Base-by-base conservation (phyloP, 2,329 filamentous ascomycete species). In the Trichoderma sp. region DNA sequence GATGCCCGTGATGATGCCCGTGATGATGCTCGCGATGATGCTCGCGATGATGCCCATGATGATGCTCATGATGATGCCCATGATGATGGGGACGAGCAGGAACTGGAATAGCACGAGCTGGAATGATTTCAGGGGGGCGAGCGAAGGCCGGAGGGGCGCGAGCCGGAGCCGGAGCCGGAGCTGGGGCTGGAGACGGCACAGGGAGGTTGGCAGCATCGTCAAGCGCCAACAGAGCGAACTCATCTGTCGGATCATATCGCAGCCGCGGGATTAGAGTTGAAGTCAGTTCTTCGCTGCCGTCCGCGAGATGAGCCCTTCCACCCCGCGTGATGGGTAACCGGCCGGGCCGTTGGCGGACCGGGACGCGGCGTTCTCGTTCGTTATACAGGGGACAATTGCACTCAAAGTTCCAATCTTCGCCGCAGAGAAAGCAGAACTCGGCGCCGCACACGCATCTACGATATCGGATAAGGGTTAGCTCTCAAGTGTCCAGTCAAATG, bases 231-330 rank as follows among this genome's bases (percentile, higher is more conserved):
- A 64, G 24, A 4, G 24, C 45, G 14, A 44, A 19, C 12, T 57
- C 62, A 21, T 57, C 54, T n/a, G 50, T 12, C 17, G 52, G 30
- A 17, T 64, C 62, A 52, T 58, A 64, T 51, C 52, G 56, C 54
- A 64, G n/a, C 21, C 34, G 62, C 34, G 62, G 62, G 12, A 64
- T 15, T 17, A 14, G 30, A 17, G 19, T 14, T 7, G 3, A 21
- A 5, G 12, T 10, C 34, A 10, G 5, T 39, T 39, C 10, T 3
- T 56, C 60, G 24, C 6, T 15, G 34, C 19, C 21, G 14, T 24
- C n/a, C 1, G 45, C 45, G 24, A 64, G 19, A 24, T 52, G 54
- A 6, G 54, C 54, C 19, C 54, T 26, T 45, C 62, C 62, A 2
- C 52, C 54, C 17, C 62, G 44, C 12, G 34, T 26, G n/a, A 64